phyloP scores from a whole-genome alignment of 805 yeast species.

The Cyberlindnera nakhonratchasimensis region DNA sequence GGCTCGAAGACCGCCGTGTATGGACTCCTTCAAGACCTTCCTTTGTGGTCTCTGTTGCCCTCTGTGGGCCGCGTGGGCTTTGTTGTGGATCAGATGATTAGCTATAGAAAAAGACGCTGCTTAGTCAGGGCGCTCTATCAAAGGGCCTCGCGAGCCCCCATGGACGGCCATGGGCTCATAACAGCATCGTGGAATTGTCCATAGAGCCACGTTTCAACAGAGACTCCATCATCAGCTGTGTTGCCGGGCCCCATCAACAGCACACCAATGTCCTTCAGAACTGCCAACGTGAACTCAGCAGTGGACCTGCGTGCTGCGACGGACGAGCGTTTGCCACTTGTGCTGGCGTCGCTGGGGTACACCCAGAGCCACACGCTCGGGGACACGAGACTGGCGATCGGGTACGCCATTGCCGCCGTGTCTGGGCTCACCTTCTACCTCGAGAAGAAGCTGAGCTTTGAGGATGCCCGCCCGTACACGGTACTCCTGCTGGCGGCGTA shows the following conservation, averaged over 20 bases:
- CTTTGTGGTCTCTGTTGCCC: too few relatives aligned
- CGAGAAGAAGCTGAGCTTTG: constrained; percentile 47
- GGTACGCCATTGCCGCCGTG: constrained; percentile 45
- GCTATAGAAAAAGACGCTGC: too few relatives aligned
- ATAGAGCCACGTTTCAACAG: too few relatives aligned
- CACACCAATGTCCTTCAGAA: constrained; percentile 29
- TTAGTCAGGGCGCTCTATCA: too few relatives aligned
- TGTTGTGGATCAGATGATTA: too few relatives aligned
- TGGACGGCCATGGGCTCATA: too few relatives aligned
- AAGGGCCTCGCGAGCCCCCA: too few relatives aligned
- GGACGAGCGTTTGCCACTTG: constrained; percentile 18
- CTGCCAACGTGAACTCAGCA: constrained; percentile 39
- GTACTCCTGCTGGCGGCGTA: constrained; percentile 39
- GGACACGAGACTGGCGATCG: constrained; percentile 50
- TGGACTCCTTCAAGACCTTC: too few relatives aligned
- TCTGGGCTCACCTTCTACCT: constrained; percentile 47
- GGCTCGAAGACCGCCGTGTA: too few relatives aligned
- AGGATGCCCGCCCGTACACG: constrained; percentile 40
- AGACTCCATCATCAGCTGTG: too few relatives aligned
- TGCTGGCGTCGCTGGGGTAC: constrained; percentile 34
- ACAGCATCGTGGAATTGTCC: too few relatives aligned
- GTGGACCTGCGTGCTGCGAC: constrained; percentile 10
- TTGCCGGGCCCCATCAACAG: background rate
- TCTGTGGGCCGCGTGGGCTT: too few relatives aligned
- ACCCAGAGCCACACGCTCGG: constrained; percentile 37